Evolutionary conservation across 805 yeast genomes (phyloP).

Genomic region (Zygoascus ofunaensis): DNA sequence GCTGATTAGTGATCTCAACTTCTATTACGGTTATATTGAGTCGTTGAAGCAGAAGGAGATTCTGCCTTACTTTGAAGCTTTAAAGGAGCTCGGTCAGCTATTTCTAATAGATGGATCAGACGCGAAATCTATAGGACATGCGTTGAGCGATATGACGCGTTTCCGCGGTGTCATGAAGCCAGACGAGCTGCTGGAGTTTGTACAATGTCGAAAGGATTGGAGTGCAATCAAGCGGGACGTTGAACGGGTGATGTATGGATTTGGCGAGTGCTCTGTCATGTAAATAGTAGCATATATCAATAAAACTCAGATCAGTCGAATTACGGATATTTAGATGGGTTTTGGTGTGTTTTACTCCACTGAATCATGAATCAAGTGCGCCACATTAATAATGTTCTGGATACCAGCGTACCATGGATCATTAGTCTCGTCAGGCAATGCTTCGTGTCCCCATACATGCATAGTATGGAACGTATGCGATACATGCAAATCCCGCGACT

Average conservation of each 20-base stretch:
- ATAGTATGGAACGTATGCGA: conserved; percentile 2
- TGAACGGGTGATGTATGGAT: conserved; percentile 91
- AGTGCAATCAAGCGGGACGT: conserved; percentile 61
- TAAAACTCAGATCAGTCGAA: neutral
- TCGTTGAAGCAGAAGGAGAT: conserved; percentile 46
- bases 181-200: conserved; percentile 90
- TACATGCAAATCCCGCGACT: neutral
- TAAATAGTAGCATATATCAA: conserved; percentile 20
- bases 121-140: conserved; percentile 73
- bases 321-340: neutral
- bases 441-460: conserved; percentile 24
- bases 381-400: conserved; percentile 18
- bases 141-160: conserved; percentile 73
- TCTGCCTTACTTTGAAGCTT: conserved; percentile 64
- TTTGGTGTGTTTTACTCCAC: neutral
- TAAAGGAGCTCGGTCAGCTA: conserved; percentile 77
- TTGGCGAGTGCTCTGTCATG: conserved; percentile 64
- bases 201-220: conserved; percentile 87
- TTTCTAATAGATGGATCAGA: conserved; percentile 65
- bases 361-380: conserved; percentile 7
- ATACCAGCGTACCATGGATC: conserved; percentile 24
- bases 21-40: conserved; percentile 59
- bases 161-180: conserved; percentile 85
- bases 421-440: conserved; percentile 12
- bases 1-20: conserved; percentile 73